phyloP scores from a whole-genome alignment of 2,329 filamentous ascomycete species.

The Nigrograna mackinnonii region DNA sequence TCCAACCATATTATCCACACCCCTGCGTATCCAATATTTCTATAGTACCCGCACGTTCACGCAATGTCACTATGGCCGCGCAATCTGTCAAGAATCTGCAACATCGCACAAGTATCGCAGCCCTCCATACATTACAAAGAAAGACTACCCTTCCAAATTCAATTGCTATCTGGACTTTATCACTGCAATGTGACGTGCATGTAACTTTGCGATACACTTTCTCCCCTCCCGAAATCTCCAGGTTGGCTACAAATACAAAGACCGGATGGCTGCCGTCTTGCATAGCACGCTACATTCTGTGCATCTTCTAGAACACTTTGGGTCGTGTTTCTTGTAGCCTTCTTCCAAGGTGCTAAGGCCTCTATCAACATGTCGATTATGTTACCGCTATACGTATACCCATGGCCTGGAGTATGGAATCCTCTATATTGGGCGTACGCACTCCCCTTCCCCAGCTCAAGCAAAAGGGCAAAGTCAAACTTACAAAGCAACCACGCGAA shows the following conservation, averaged over 20 bases:
- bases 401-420: conserved; percentile 49
- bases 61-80: no score
- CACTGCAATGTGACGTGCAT: conserved; percentile 3
- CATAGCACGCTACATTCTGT: no score
- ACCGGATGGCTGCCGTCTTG: no score
- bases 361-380: conserved; percentile 35
- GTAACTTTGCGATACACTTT: conserved; percentile 1
- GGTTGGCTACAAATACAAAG: no score
- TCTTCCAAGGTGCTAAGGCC: no score
- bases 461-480: neutral
- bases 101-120: neutral
- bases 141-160: no score
- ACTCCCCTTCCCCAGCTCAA: conserved; percentile 1
- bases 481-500: neutral
- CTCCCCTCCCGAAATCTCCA: no score
- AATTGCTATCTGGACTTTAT: no score
- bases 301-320: no score
- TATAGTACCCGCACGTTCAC: neutral
- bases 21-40: neutral
- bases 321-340: no score
- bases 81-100: no score
- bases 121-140: neutral
- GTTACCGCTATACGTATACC: conserved; percentile 55
- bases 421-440: conserved; percentile 49
- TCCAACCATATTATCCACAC: neutral